A percentile compares a stretch with the other conserved stretches of the same genome.
phyloP scores from a whole-genome alignment of 2,329 filamentous ascomycete genomes.

The Penicillium sp. region DNA sequence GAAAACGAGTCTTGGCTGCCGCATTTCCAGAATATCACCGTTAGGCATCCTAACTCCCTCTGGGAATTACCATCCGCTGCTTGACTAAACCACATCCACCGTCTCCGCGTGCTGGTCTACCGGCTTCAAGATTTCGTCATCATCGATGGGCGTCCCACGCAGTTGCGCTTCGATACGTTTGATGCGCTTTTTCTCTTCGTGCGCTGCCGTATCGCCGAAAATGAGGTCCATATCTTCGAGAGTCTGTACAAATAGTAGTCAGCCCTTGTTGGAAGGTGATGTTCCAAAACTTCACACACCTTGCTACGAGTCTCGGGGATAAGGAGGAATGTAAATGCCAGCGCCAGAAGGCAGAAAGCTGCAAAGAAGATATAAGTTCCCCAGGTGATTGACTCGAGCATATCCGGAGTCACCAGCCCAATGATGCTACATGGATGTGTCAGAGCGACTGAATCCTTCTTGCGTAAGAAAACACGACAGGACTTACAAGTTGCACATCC shows the following conservation, averaged over 20 bases:
- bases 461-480: background rate
- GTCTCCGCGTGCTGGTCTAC: background rate
- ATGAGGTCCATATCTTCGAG: conserved; percentile 62
- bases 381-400: conserved; percentile 44
- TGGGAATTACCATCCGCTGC: too few species aligned
- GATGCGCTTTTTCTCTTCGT: conserved; percentile 46
- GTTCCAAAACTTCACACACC: conserved; percentile 24
- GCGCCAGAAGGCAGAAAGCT: conserved; percentile 41
- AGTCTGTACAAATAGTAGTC: conserved; percentile 35
- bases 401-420: conserved; percentile 43
- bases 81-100: background rate
- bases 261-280: background rate
- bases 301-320: conserved; percentile 44
- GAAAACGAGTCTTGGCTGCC: background rate
- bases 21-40: too few species aligned
- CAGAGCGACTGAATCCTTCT: background rate
- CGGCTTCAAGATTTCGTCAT: background rate
- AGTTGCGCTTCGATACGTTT: conserved; percentile 45
- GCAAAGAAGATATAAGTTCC: conserved; percentile 49
- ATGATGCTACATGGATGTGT: conserved; percentile 33
- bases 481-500: conserved; percentile 47
- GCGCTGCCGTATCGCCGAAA: conserved; percentile 45
- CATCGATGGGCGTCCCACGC: conserved; percentile 27
- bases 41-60: too few species aligned
- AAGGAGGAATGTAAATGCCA: conserved; percentile 41